Base-by-base conservation (phyloP, 2,329 filamentous ascomycete species). In the Lasiodiplodia sp. region DNA sequence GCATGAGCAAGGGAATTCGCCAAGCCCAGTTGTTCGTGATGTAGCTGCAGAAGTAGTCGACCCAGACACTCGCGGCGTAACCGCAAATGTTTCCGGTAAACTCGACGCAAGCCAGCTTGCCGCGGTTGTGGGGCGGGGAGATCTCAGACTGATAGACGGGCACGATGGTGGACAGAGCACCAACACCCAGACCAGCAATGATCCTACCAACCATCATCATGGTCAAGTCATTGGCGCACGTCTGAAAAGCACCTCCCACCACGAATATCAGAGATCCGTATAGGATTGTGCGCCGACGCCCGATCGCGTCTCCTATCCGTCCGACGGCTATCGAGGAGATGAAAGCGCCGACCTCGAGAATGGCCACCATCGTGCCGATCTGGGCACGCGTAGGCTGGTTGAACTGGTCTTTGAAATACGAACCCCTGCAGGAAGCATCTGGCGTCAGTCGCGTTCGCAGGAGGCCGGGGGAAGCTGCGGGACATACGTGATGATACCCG, bases 81-180 rank as follows among this genome's bases (percentile, higher is more conserved):
- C 96, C 96, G 70, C 93, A 91, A 71, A 99, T 97, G 81, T 99
- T 99, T 66, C 96, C 96, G 0, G 95, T 95, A 77, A 98, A 99
- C 79, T 99, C 96, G 73, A 99, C 98, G 79, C 96, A 98, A 28
- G 95, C 96, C 70, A 99, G 86, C 82, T 96, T 96, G 71, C 96
- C 96, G 75, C 96, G 88, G 80, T 97, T 98, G 77, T 99, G 96
- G 5, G 96, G 94, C 60, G 96, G 96, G 53, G 95, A 97, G 76
- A 86, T 85, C 72, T 86, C 84, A 34, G 82, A 84, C 73, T 86
- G 84, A 70, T 85, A 85, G n/a, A 85, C 82, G 3, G 84, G 84
- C 31, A 86, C 84, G 67, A 85, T 85, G 31, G 83, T 85, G 47
- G 82, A 84, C 28, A 86, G 74, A 6, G 82, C 80, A 73, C 84